Conservation (phyloP, 352 stramenopile species). For the Labyrinthula sp. region DNA sequence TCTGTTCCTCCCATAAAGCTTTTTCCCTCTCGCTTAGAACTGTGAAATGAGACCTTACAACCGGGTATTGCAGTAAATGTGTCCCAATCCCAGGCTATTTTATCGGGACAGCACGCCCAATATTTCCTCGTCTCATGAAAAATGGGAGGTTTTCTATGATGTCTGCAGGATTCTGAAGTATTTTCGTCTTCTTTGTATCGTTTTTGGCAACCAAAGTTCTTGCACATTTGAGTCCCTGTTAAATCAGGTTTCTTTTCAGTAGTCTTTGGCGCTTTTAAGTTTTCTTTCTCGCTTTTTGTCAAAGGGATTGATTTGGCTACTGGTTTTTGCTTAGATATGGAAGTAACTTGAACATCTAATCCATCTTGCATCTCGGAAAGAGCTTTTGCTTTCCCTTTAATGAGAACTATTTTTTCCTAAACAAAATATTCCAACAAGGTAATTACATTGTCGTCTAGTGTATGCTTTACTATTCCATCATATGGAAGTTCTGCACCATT, state of each 20-base stretch:
- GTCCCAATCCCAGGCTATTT: constrained; percentile 49
- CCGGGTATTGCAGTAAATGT: constrained; percentile 44
- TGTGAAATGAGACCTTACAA: constrained; percentile 40
- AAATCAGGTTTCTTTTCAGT: no score
- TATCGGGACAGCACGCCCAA: constrained; percentile 43
- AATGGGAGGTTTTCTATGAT: constrained; percentile 45
- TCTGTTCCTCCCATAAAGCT: constrained; percentile 28
- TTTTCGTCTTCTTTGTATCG: constrained; percentile 37
- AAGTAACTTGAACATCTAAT: constrained; percentile 3
- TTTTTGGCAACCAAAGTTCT: constrained; percentile 47
- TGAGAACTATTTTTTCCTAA: constrained; percentile 1
- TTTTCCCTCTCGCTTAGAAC: constrained; percentile 38
- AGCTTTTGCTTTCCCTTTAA: constrained; percentile 2
- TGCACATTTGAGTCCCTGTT: constrained; percentile 28
- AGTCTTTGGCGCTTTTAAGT: constrained; percentile 1
- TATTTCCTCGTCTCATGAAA: constrained; percentile 55
- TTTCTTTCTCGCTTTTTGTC: constrained; percentile 3
- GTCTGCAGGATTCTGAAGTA: constrained; percentile 35
- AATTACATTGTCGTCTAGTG: constrained; percentile 7
- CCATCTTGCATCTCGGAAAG: constrained; percentile 6
- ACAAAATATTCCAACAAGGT: constrained; percentile 17
- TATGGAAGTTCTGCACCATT: constrained; percentile 19
- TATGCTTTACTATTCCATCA: constrained; percentile 18
- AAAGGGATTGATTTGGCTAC: constrained; percentile 5
- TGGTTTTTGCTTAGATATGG: background rate